Base-by-base conservation (phyloP, 208 protist genomes). In the Acanthamoeba polyphaga region DNA sequence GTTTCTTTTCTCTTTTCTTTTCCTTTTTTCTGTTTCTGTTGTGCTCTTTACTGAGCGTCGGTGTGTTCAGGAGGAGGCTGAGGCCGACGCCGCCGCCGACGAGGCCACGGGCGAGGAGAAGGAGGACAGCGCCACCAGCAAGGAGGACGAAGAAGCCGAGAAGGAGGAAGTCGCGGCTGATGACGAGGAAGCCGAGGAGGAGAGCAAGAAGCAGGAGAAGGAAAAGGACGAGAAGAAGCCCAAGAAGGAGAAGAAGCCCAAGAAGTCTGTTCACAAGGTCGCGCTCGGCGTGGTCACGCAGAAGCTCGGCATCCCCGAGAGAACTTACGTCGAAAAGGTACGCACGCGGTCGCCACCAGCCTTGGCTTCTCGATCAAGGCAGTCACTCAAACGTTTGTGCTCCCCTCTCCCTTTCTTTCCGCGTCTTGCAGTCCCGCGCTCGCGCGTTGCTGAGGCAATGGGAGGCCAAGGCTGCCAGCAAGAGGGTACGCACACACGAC, bases 171-270 rank as follows among this genome's bases (percentile, higher is more conserved):
- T 6, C 9, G 38, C 15, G 15, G 85, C 29, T 13, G 34, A 8
- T 53, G 58, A 74, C 3, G 32, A 92, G 24, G 87, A 92, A 38
- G 38, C 51, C 5, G 43, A 92, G 87, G 64, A 38, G n/a, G 22
- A 43, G 7, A 92, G 74, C 60, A 74, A 92, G 62, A 24, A 74
- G 29, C 0, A 92, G 34, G 34, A 46, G 58, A 22, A n/a, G 84
- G 27, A 91, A 55, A 38, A 85, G 34, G 22, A 58, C 38, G 22
- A 85, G 49, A n/a, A 85, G 51, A 6, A 58, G 49, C 6, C 7
- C 9, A 88, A 74, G 87, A 74, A 74, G 46, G 38, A 74, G 64
- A 92, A 92, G 87, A 92, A 68, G 55, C 87, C 87, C 3, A 70
- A 34, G 24, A 88, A 64, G 80, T 5, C 38, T 9, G 60, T 74